Conservation (phyloP, 176 grass and related monocot species). For the Sorghum bicolor region DNA sequence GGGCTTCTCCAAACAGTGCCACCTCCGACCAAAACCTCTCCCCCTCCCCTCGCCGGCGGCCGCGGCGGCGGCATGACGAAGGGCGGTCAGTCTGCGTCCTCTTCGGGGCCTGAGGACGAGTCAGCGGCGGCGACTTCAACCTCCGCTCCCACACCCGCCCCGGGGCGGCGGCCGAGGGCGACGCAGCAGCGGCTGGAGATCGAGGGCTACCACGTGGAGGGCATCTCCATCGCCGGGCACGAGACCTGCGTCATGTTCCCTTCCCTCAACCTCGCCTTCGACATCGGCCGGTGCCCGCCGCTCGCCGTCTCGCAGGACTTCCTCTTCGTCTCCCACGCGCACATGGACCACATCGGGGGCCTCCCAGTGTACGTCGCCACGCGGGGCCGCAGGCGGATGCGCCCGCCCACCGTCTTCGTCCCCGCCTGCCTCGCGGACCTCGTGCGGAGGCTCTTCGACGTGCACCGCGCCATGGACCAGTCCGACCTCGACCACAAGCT, state of each 20-base stretch:
- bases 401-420: conserved; percentile 87
- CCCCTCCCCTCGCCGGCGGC: neutral
- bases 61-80: conserved; percentile 13
- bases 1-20: too few species aligned
- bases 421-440: conserved; percentile 63
- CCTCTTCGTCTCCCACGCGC: conserved; percentile 90
- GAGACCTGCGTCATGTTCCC: conserved; percentile 90
- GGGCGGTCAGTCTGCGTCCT: conserved; percentile 1
- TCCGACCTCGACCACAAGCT: conserved; percentile 86
- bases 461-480: conserved; percentile 90
- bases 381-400: conserved; percentile 63
- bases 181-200: conserved; percentile 34
- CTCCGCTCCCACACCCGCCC: neutral
- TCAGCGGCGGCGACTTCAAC: neutral
- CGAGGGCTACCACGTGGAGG: conserved; percentile 77
- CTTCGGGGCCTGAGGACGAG: neutral
- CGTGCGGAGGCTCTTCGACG: conserved; percentile 72
- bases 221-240: conserved; percentile 79
- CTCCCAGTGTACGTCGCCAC: conserved; percentile 96
- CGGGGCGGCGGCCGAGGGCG: neutral
- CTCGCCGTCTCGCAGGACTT: conserved; percentile 89
- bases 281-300: conserved; percentile 93
- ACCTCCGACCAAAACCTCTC: neutral
- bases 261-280: conserved; percentile 78
- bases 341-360: conserved; percentile 93